Evolutionary conservation across 352 stramenopile genomes (phyloP).

Genomic region (Phytophthora chlamydospora): DNA sequence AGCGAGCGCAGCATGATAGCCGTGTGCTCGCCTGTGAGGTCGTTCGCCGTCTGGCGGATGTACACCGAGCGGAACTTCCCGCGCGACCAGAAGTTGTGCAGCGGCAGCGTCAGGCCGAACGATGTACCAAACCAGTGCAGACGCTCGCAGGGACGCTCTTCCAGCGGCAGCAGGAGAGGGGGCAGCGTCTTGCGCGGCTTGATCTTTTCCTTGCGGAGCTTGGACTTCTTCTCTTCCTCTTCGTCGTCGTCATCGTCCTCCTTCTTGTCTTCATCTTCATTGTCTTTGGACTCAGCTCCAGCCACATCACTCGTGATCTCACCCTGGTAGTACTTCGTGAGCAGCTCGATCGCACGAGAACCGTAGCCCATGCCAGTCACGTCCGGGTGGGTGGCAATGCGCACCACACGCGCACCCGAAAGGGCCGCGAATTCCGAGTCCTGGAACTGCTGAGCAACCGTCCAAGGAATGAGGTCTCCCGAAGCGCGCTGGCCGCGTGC

Average conservation of each 20-base stretch:
- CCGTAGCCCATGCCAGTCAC: slow-evolving; percentile 98
- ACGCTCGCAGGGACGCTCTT: slow-evolving; percentile 93
- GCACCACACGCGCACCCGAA: slow-evolving; percentile 96
- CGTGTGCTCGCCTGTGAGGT: slow-evolving; percentile 99
- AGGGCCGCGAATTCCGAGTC: slow-evolving; percentile 98
- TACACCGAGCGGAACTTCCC: slow-evolving; percentile 97
- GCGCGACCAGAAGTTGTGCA: slow-evolving; percentile 98
- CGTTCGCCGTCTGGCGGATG: slow-evolving; percentile 98
- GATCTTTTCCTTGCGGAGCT: slow-evolving; percentile 88
- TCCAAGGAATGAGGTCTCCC: slow-evolving; percentile 99
- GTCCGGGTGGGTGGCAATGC: slow-evolving; percentile 98
- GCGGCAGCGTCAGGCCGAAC: slow-evolving; percentile 96
- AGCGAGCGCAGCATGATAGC: slow-evolving; percentile 91
- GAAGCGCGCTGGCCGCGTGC: slow-evolving; percentile 95
- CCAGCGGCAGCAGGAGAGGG: slow-evolving; percentile 95
- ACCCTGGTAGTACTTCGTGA: slow-evolving; percentile 98
- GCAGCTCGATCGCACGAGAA: slow-evolving; percentile 94
- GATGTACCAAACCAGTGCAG: slow-evolving; percentile 99
- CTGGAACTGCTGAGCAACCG: slow-evolving; percentile 99
- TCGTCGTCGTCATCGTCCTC: slow-evolving; percentile 42
- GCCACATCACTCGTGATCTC: slow-evolving; percentile 83
- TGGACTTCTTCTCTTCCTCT: slow-evolving; percentile 57
- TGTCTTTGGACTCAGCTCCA: slow-evolving; percentile 37
- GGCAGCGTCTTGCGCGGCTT: slow-evolving; percentile 97
- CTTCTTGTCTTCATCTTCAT: slow-evolving; percentile 38